phyloP scores from a whole-genome alignment of 192 early-diverging fungal genomes.

The Gonapodya prolifera region DNA sequence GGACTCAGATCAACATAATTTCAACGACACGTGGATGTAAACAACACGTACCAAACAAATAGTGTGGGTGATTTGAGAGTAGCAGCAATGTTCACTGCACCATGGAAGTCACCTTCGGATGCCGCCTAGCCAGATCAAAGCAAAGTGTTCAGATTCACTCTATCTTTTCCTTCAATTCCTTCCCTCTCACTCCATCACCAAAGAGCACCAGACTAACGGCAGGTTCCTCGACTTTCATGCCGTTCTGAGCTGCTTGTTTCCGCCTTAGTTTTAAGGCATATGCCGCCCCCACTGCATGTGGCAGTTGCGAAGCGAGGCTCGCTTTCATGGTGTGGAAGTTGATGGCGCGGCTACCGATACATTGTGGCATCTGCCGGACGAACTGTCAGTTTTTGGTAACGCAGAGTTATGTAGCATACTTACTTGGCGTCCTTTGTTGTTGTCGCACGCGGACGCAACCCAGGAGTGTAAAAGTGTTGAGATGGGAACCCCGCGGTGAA shows the following conservation, averaged over 20 bases:
- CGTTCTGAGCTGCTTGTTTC: constrained; percentile 65
- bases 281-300: constrained; percentile 88
- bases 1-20: background rate
- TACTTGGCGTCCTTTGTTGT: constrained; percentile 74
- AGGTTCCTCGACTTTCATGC: constrained; percentile 97
- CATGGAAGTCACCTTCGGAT: constrained; percentile 95
- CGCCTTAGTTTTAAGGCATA: constrained; percentile 80
- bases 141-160: background rate
- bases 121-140: constrained; percentile 38
- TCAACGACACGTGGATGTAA: background rate
- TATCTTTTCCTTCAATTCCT: background rate
- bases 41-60: constrained; percentile 66
- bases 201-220: background rate
- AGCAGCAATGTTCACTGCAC: constrained; percentile 92
- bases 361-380: constrained; percentile 98
- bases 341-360: constrained; percentile 51
- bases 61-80: constrained; percentile 82
- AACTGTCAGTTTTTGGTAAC: too few relatives aligned
- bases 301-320: constrained; percentile 80
- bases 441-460: constrained; percentile 28
- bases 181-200: background rate
- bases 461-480: constrained; percentile 57
- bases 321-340: constrained; percentile 5
- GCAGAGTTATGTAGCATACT: too few relatives aligned
- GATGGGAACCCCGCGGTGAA: constrained; percentile 95